Conservation (phyloP, 2,329 filamentous ascomycete species). For the Nemania sp. region DNA sequence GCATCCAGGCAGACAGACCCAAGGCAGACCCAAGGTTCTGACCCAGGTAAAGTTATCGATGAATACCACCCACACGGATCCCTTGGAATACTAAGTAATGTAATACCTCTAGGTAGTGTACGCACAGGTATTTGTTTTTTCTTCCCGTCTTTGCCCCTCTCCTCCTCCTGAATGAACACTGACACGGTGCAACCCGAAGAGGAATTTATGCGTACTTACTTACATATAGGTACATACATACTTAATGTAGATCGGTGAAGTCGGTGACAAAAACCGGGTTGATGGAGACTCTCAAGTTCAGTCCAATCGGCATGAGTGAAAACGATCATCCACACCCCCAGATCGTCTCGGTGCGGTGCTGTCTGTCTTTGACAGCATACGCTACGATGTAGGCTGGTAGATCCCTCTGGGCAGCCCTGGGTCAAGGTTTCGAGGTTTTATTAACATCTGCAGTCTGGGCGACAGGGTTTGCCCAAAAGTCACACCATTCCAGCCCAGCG, state of each 20-base stretch:
- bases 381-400: no score
- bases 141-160: not conserved
- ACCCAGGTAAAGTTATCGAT: constrained; percentile 3
- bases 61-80: constrained; percentile 3
- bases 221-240: no score
- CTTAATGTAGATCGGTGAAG: no score
- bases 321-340: not conserved
- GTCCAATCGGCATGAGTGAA: not conserved
- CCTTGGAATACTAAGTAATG: not conserved
- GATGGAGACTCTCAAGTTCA: not conserved
- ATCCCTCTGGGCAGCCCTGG: no score
- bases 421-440: not conserved
- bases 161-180: no score
- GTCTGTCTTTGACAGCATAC: not conserved
- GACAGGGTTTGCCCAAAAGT: constrained; percentile 15
- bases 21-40: no score
- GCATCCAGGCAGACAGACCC: no score
- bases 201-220: not conserved
- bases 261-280: not conserved
- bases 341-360: no score
- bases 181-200: no score
- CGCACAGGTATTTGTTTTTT: not conserved
- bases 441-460: not conserved
- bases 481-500: constrained; percentile 22
- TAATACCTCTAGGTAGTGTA: no score